These are phyloP conservation scores for Saturnispora mendoncae DNA, from an alignment of 805 yeast genomes.

Conservation along the genomic window DNA sequence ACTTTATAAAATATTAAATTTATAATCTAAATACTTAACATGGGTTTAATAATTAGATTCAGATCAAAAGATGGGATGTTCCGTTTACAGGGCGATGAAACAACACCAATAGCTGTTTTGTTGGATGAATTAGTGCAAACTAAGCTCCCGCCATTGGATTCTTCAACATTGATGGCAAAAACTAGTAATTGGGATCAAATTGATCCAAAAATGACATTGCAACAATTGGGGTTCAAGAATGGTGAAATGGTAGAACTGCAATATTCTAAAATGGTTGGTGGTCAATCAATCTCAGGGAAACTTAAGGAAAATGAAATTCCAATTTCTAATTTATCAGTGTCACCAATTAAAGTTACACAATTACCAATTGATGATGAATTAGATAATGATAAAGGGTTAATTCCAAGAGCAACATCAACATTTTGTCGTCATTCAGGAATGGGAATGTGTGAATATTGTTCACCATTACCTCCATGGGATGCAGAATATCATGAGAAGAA, in stretches of 20 bases:
- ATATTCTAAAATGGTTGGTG: constrained; percentile 22
- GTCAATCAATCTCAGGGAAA: constrained; percentile 13
- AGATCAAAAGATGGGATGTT: constrained; percentile 79
- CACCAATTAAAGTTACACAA: constrained; percentile 31
- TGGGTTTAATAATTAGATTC: constrained; percentile 56
- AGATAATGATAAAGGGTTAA: constrained; percentile 63
- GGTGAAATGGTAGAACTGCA: constrained; percentile 50
- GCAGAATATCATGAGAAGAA: constrained; percentile 61
- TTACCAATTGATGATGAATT: constrained; percentile 57
- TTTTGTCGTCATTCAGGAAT: constrained; percentile 82
- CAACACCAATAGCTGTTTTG: constrained; percentile 16
- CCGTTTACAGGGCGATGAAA: constrained; percentile 41
- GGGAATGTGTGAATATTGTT: constrained; percentile 97
- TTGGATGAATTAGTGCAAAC: constrained; percentile 23
- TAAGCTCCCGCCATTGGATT: constrained; percentile 24
- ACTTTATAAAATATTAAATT: too few species aligned
- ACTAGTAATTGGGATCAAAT: neutral
- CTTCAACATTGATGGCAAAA: constrained; percentile 3
- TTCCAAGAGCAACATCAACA: constrained; percentile 48
- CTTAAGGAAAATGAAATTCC: neutral
- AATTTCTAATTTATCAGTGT: constrained; percentile 4
- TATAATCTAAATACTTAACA: too few species aligned
- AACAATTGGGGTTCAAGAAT: constrained; percentile 43
- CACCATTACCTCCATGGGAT: constrained; percentile 95
- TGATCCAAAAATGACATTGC: constrained; percentile 21